Conservation (phyloP, 441 rosid genomes). For the Gossypium davidsonii region DNA sequence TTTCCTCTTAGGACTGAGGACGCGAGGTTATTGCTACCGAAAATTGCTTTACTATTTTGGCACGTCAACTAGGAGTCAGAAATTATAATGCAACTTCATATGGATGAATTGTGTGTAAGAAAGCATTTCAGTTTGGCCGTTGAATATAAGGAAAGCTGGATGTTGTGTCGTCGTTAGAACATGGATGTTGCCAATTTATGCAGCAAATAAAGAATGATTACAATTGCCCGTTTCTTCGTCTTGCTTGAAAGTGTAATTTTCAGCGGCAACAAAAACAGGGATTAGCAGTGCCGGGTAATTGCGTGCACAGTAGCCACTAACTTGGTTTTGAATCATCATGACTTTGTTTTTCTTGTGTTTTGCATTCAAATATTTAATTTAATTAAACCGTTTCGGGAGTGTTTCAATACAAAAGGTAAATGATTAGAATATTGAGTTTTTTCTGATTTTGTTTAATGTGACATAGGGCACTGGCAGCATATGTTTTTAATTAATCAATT, state of each 20-base stretch:
- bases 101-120: not conserved
- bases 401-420: not conserved
- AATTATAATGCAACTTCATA: not conserved
- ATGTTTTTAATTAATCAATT: not conserved
- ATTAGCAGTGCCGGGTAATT: not conserved
- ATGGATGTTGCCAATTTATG: not conserved
- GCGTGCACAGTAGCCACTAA: not conserved
- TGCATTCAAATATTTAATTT: not conserved
- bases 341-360: not conserved
- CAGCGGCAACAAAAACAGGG: not conserved
- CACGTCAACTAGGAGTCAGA: not conserved
- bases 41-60: not conserved
- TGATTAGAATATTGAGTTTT: not conserved
- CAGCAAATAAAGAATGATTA: not conserved
- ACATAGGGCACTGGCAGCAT: not conserved
- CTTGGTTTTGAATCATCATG: not conserved
- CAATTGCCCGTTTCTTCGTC: not conserved
- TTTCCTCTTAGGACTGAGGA: not conserved
- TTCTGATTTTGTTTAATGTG: not conserved
- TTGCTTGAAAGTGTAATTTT: not conserved
- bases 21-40: not conserved
- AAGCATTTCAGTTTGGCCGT: not conserved
- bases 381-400: not conserved
- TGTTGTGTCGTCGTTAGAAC: not conserved
- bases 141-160: not conserved